Base-by-base conservation (phyloP, 2,329 filamentous ascomycete species). In the Calonectria montana region DNA sequence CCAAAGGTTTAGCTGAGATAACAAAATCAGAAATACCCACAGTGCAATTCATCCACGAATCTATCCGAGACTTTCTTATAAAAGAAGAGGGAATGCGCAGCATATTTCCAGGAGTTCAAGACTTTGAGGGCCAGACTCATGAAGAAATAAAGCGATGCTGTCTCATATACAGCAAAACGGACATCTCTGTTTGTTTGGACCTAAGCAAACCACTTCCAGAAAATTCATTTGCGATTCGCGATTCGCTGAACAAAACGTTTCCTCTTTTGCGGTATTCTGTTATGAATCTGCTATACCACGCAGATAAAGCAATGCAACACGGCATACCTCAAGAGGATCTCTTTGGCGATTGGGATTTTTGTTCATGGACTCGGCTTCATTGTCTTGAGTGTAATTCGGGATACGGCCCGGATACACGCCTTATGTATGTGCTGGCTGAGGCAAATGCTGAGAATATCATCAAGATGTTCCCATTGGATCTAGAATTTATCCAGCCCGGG, bases 21-120 rank as follows among this genome's bases (percentile, higher is more conserved):
- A 64, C 61, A 29, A 64, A 64, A 37, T 64, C 61, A 7, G 47
- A 47, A 21, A 8, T n/a, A 3, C 41, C 41, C 18, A 64, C 61
- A 9, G 29, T 64, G 16, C 61, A 64, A 10, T 64, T 64, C 29
- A 64, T 64, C 23, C 61, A 64, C 37, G 61, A 64, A 29, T 64
- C 61, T 1, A 45, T 64, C 16, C 43, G 29, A 12, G 61, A 64
- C 18, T 64, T 64, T 31, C 41, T 64, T 9, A 10, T 64, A 8
- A 64, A 53, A 5, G 48, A n/a, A 12, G 25, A 31, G 18, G 48
- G 48, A n/a, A 18, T 53, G 7, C 48, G 15, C 48, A 31, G 2
- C 3, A 8, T 53, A 29, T 27, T 15, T 3, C 2, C 25, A 2
- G 27, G 18, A 7, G 5, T 53, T 5, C 25, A 31, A 10, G n/a